Conservation (phyloP, 1,284 basidiomycete genomes). For the Moesziomyces sp. region DNA sequence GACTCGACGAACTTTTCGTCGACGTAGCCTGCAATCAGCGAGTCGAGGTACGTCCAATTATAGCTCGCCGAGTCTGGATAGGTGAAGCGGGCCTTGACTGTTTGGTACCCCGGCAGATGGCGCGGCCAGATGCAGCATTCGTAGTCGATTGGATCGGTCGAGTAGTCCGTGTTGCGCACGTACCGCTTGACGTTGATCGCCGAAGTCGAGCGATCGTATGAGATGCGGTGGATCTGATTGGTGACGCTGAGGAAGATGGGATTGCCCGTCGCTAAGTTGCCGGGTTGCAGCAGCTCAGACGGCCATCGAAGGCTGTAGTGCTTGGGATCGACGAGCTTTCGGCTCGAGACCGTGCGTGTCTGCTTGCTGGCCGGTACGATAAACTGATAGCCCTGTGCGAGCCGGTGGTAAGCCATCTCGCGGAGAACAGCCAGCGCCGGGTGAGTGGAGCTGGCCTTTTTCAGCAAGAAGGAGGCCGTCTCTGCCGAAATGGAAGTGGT, state of each 20-base stretch:
- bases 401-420: conserved; percentile 89
- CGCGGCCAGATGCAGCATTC: conserved; percentile 93
- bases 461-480: conserved; percentile 63
- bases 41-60: conserved; percentile 69
- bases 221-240: conserved; percentile 92
- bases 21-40: conserved; percentile 67
- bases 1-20: conserved; percentile 63
- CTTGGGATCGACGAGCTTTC: conserved; percentile 47
- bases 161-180: conserved; percentile 78
- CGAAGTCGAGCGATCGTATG: conserved; percentile 80
- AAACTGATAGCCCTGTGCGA: conserved; percentile 97
- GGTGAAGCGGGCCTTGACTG: conserved; percentile 79
- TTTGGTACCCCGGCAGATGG: conserved; percentile 84
- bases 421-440: conserved; percentile 80
- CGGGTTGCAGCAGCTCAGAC: conserved; percentile 64
- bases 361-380: conserved; percentile 70
- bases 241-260: conserved; percentile 92
- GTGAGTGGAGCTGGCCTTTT: conserved; percentile 73
- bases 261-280: conserved; percentile 61
- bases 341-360: conserved; percentile 29
- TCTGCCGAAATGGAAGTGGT: conserved; percentile 62
- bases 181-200: conserved; percentile 88
- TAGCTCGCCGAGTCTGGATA: conserved; percentile 77
- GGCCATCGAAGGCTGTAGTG: conserved; percentile 59
- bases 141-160: conserved; percentile 77